Percentiles rank a stretch among this genome's conserved stretches.
Conservation (phyloP, 805 yeast species). For the Candida nonsorbophila region DNA sequence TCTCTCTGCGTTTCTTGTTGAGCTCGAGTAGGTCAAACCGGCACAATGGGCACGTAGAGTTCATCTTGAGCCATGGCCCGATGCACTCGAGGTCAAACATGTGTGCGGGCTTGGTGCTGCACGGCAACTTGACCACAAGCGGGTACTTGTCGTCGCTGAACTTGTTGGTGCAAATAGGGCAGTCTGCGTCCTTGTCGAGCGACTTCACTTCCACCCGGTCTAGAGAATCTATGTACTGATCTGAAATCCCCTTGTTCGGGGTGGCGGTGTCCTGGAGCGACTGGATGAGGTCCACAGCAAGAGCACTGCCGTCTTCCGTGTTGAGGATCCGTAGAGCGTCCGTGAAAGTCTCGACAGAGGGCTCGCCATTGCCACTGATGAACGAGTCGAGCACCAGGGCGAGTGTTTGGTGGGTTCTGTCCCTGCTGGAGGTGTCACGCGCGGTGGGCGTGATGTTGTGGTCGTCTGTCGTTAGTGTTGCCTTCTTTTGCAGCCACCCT, state of each 20-base stretch:
- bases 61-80: conserved; percentile 78
- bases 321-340: conserved; percentile 25
- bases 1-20: conserved; percentile 20
- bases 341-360: conserved; percentile 18
- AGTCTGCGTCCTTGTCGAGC: conserved; percentile 50
- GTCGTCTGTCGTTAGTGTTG: conserved; percentile 26
- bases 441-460: conserved; percentile 22
- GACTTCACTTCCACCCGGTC: conserved; percentile 51
- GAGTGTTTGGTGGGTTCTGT: conserved; percentile 20
- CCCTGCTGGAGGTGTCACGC: conserved; percentile 8
- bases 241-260: conserved; percentile 50
- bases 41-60: conserved; percentile 82
- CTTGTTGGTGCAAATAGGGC: conserved; percentile 80
- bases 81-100: conserved; percentile 86
- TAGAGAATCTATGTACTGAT: conserved; percentile 66
- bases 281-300: conserved; percentile 22
- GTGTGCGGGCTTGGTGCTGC: conserved; percentile 48
- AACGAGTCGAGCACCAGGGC: background rate
- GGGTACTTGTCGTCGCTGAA: conserved; percentile 74
- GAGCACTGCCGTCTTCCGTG: conserved; percentile 23
- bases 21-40: conserved; percentile 59
- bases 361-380: conserved; percentile 1
- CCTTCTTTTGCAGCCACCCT: background rate
- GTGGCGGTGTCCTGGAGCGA: conserved; percentile 11
- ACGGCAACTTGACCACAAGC: conserved; percentile 68